Conservation (phyloP, 2,329 filamentous ascomycete species). For the Exutisphaerella laricina region DNA sequence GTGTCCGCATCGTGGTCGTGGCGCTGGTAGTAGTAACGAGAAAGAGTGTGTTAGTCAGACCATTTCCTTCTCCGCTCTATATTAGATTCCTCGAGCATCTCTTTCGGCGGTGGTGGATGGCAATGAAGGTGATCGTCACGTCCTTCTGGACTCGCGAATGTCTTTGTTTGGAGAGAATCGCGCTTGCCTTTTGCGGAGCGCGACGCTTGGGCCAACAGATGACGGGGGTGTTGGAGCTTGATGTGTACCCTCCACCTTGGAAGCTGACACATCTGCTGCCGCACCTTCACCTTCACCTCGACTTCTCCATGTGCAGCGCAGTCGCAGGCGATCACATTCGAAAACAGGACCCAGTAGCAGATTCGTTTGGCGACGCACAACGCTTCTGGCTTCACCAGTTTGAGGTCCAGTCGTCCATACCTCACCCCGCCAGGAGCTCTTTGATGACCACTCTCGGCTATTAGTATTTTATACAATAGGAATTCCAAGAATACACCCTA, state of each 20-base stretch:
- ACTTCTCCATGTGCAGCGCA: too few species aligned
- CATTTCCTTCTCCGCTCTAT: conserved; percentile 11
- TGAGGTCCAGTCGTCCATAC: too few species aligned
- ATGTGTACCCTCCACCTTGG: too few species aligned
- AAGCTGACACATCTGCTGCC: too few species aligned
- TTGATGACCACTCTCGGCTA: conserved; percentile 27
- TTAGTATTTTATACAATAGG: conserved; percentile 3
- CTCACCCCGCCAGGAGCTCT: conserved; percentile 27
- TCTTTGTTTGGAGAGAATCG: conserved; percentile 5
- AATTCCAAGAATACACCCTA: conserved; percentile 2
- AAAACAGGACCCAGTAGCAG: too few species aligned
- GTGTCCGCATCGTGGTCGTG: conserved; percentile 44
- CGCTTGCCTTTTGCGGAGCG: conserved; percentile 3
- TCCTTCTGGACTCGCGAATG: too few species aligned
- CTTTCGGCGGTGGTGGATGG: not conserved
- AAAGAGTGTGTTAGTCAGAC: conserved; percentile 13
- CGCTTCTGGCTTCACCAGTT: too few species aligned
- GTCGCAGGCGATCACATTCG: too few species aligned
- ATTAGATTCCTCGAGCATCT: not conserved
- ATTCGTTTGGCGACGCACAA: too few species aligned
- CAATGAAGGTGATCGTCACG: not conserved
- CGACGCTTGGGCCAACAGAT: not conserved
- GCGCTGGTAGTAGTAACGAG: not conserved
- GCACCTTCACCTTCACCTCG: conserved; percentile 1
- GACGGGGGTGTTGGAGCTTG: too few species aligned